phyloP scores from a whole-genome alignment of 768 basidiomycete genomes.

The Hericium rajendrae region DNA sequence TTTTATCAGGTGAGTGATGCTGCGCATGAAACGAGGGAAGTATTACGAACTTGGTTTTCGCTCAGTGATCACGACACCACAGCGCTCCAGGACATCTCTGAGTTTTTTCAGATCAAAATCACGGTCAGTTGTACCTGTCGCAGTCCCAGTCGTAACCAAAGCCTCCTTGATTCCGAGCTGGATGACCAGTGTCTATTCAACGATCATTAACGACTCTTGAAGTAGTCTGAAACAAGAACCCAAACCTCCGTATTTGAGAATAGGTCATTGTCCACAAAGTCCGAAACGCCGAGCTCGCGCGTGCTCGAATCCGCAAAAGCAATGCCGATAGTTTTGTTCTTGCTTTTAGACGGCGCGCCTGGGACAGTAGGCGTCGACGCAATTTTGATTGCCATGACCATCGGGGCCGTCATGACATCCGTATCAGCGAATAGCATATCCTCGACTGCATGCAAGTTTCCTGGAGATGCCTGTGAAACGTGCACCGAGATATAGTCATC shows the following conservation, averaged over 20 bases:
- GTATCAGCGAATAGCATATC: conserved; percentile 64
- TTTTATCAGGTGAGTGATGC: neutral
- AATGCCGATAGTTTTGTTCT: conserved; percentile 66
- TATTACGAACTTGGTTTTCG: conserved; percentile 60
- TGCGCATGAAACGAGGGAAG: conserved; percentile 15
- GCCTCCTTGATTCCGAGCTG: conserved; percentile 98
- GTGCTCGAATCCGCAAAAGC: conserved; percentile 89
- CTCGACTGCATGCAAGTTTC: conserved; percentile 50
- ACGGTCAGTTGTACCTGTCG: conserved; percentile 61
- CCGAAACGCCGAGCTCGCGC: conserved; percentile 78
- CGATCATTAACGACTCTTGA: neutral
- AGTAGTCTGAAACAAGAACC: neutral
- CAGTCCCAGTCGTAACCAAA: conserved; percentile 68
- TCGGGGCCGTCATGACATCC: conserved; percentile 75
- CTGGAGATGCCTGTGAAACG: conserved; percentile 52
- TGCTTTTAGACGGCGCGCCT: conserved; percentile 36
- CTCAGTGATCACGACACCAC: conserved; percentile 84
- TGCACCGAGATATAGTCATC: neutral
- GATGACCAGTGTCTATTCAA: conserved; percentile 75
- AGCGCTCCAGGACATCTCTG: conserved; percentile 78
- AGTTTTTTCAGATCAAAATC: conserved; percentile 87
- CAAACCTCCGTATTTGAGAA: conserved; percentile 91
- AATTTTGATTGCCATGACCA: conserved; percentile 84
- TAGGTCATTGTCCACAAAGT: conserved; percentile 90
- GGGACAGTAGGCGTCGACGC: conserved; percentile 39